Evolutionary conservation across 495 filamentous ascomycete genomes (phyloP).

Genomic region (Hyaloscypha hepaticicola): DNA sequence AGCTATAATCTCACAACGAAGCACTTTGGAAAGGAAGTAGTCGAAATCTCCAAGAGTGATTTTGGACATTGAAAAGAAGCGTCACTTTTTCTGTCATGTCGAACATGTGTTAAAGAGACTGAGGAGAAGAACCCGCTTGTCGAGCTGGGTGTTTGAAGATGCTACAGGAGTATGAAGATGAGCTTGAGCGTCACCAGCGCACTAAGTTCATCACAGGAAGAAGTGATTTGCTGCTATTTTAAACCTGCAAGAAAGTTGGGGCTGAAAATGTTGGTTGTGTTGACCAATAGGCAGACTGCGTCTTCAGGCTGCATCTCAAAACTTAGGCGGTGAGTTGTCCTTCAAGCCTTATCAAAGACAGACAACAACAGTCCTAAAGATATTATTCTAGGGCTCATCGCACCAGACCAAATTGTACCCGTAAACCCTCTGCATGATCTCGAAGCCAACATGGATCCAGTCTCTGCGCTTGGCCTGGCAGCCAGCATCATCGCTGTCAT

Average conservation of each 20-base stretch:
- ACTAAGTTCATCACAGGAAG: too few species aligned
- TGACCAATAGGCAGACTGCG: not conserved
- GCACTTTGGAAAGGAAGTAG: too few species aligned
- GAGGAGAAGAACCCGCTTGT: too few species aligned
- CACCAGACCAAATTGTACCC: not conserved
- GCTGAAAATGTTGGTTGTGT: not conserved
- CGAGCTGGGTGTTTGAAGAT: too few species aligned
- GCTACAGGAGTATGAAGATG: too few species aligned
- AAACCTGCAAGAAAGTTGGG: not conserved
- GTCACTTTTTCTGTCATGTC: too few species aligned
- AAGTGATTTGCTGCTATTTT: too few species aligned
- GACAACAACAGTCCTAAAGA: not conserved
- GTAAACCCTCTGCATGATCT: not conserved
- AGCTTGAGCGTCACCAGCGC: too few species aligned
- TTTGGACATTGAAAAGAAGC: too few species aligned
- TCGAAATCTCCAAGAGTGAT: too few species aligned
- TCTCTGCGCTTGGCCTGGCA: conserved; percentile 1
- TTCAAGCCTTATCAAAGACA: not conserved
- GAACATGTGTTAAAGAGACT: too few species aligned
- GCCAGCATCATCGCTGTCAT: conserved; percentile 12
- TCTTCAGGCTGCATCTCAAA: not conserved
- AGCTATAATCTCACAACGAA: too few species aligned
- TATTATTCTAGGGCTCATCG: not conserved
- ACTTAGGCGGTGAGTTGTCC: not conserved
- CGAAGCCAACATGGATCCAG: conserved; percentile 7